Conservation (phyloP, 805 yeast genomes). For the Starmerella vaccinii region DNA sequence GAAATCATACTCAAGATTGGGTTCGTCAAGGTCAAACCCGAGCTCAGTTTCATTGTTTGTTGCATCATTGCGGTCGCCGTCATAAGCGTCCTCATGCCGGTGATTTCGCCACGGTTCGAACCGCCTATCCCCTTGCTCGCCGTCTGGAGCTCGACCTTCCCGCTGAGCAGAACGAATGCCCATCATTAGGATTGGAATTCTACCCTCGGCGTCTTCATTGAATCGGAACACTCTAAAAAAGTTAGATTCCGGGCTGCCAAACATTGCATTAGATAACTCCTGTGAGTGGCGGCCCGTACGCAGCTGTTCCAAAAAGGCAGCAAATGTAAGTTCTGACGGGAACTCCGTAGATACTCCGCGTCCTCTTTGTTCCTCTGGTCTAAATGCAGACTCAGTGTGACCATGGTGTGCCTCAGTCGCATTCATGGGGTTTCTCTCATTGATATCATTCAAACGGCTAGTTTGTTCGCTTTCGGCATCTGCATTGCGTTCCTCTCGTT, state of each 20-base stretch:
- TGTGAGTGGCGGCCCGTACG: conserved; percentile 12
- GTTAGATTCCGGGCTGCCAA: conserved; percentile 5
- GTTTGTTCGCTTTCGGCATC: no score
- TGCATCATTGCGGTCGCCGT: background rate
- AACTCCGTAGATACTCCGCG: background rate
- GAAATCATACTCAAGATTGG: background rate
- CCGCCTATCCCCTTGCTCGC: background rate
- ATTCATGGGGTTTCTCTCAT: background rate
- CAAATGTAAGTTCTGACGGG: conserved; percentile 7
- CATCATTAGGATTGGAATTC: conserved; percentile 41
- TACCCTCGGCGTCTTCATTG: conserved; percentile 19
- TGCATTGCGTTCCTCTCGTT: background rate
- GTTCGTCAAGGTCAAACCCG: background rate
- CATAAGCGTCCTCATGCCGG: background rate
- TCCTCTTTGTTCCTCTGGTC: background rate
- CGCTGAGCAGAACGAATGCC: conserved; percentile 38
- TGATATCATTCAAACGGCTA: no score
- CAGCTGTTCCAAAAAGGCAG: conserved; percentile 17
- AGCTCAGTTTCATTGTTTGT: background rate
- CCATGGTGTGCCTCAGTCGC: background rate
- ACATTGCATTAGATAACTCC: conserved; percentile 16
- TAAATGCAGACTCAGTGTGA: background rate
- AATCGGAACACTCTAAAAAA: conserved; percentile 24
- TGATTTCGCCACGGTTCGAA: background rate
- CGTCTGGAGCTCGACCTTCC: background rate